Base-by-base conservation (phyloP, 129 eudicot species). In the Tagetes erecta region DNA sequence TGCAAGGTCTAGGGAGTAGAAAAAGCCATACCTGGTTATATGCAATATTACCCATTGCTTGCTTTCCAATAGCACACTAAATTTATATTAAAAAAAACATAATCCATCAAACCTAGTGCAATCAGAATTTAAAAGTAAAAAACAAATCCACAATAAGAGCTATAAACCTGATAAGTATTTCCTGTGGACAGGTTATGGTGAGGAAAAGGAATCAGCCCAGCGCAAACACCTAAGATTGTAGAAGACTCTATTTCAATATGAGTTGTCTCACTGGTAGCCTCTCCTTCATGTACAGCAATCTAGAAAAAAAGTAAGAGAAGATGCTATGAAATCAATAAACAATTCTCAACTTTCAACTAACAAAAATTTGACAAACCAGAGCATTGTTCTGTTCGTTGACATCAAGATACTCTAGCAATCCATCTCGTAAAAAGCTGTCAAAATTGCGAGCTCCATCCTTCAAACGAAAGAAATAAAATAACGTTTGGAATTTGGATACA, bases 21-120 rank as follows among this genome's bases (percentile, higher is more conserved):
- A 46, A 34, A 37, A 8, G 34, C 41, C 83, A 70, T 83, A 82
- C 98, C 96, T 95, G 96, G 75, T 95, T 95, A 80, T 95, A 87
- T 9, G 99, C 99, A 76, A 95, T 95, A 72, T 95, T 91, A 33
- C 99, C 99, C 99, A 95, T 95, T 39, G 99, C 99, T 88, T 95
- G 99, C 78, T 95, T 95, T 41, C 99, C 99, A 97, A 95, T 95
- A 44, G 99, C 99, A 83, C 99, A 95, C 99, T 92, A 62, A 4
- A 69, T 53, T 49, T 46, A 13, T 51, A 60, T 51, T 44, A 14
- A 12, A 10, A 46, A 58, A 64, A 38, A 36, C 55, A 70, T 8
- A 68, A 76, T 52, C 66, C 64, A 20, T n/a, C 56, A 40, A 42
- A 57, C 56, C 57, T 40, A 41, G 10, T 31, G 42, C 42, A 58